These are phyloP conservation scores for Dentipellis fragilis DNA, from an alignment of 768 basidiomycete genomes.

Conservation along the genomic window DNA sequence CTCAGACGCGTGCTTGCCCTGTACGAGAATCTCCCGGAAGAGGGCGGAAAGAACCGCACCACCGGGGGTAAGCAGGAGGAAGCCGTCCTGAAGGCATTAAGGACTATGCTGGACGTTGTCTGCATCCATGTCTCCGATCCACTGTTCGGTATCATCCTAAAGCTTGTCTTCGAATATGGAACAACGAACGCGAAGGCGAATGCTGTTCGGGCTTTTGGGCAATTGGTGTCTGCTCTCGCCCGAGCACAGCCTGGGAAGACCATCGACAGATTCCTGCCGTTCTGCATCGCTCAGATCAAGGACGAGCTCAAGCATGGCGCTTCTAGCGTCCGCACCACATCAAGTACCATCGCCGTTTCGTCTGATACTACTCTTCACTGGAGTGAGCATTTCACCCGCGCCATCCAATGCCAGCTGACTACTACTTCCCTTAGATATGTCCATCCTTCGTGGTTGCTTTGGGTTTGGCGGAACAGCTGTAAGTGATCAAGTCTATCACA, in stretches of 20 bases:
- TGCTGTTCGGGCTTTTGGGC: slow-evolving; percentile 83
- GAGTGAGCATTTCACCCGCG: slow-evolving; percentile 41
- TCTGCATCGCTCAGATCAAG: slow-evolving; percentile 67
- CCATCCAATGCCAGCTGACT: background rate
- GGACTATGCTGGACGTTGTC: slow-evolving; percentile 71
- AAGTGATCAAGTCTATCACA: slow-evolving; percentile 6
- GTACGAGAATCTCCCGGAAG: slow-evolving; percentile 91
- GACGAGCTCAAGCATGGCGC: slow-evolving; percentile 87
- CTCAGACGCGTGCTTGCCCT: slow-evolving; percentile 72
- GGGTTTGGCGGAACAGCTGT: slow-evolving; percentile 63
- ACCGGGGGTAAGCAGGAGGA: slow-evolving; percentile 84
- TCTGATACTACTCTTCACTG: slow-evolving; percentile 89
- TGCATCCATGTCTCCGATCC: slow-evolving; percentile 71
- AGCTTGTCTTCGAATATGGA: slow-evolving; percentile 77
- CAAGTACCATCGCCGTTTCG: slow-evolving; percentile 59
- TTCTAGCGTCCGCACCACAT: slow-evolving; percentile 75
- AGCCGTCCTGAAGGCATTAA: slow-evolving; percentile 64
- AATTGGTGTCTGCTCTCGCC: slow-evolving; percentile 77
- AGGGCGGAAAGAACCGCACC: slow-evolving; percentile 78
- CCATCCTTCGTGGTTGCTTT: slow-evolving; percentile 74
- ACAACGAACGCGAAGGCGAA: slow-evolving; percentile 88
- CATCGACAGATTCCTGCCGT: slow-evolving; percentile 70
- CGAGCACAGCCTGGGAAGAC: slow-evolving; percentile 68
- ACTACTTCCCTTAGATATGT: slow-evolving; percentile 47
- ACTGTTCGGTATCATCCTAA: slow-evolving; percentile 78